phyloP scores from a whole-genome alignment of 495 filamentous ascomycete species.

The Lophium mytilinum region DNA sequence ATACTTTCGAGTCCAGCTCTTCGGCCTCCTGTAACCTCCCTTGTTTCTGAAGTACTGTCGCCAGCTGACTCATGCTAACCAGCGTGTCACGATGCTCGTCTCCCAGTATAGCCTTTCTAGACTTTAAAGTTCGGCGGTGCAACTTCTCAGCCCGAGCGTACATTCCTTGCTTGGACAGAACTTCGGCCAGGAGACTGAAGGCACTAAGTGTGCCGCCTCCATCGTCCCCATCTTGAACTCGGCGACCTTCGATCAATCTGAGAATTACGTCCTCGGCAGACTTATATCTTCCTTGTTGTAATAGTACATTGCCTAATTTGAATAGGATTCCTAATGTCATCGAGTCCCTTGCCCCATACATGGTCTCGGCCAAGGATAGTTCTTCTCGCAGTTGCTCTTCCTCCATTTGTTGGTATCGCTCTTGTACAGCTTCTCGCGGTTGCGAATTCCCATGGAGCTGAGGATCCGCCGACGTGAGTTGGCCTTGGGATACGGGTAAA shows the following conservation, averaged over 20 bases:
- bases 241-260: slow-evolving; percentile 9
- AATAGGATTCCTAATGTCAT: slow-evolving; percentile 6
- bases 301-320: slow-evolving; percentile 12
- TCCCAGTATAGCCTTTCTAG: slow-evolving; percentile 3
- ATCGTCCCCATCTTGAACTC: slow-evolving; percentile 1
- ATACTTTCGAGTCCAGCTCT: slow-evolving; percentile 1
- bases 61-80: slow-evolving; percentile 5
- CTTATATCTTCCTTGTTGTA: slow-evolving; percentile 19
- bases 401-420: slow-evolving; percentile 15
- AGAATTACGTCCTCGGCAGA: slow-evolving; percentile 15
- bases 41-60: background rate
- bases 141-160: slow-evolving; percentile 15
- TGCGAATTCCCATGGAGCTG: background rate
- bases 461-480: background rate
- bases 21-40: slow-evolving; percentile 6
- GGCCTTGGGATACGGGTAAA: slow-evolving; percentile 1
- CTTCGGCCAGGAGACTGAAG: slow-evolving; percentile 9
- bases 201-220: slow-evolving; percentile 7
- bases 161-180: slow-evolving; percentile 9
- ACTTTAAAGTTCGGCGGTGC: slow-evolving; percentile 2
- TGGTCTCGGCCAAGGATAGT: slow-evolving; percentile 7
- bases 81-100: slow-evolving; percentile 11
- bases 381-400: slow-evolving; percentile 15
- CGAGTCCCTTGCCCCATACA: background rate
- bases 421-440: background rate